Evolutionary conservation across 2,329 filamentous ascomycete genomes (phyloP).

Genomic region (Aspergillus flavus): DNA sequence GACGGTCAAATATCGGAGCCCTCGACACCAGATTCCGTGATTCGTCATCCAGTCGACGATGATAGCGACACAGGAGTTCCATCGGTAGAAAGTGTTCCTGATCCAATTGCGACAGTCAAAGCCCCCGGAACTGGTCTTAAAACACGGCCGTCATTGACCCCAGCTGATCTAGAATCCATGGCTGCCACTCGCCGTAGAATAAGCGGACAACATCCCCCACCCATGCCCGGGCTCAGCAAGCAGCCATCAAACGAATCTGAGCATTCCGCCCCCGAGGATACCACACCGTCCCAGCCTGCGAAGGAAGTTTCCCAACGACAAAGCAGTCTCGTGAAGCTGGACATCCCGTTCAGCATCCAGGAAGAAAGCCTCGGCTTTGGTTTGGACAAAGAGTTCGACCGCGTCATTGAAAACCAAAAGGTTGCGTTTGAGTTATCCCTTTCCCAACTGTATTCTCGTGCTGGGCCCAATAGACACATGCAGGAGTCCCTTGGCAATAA

Average conservation of each 20-base stretch:
- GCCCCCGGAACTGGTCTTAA: slow-evolving; percentile 84
- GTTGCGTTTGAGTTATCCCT: slow-evolving; percentile 63
- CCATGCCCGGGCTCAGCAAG: slow-evolving; percentile 32
- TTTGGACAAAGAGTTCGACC: slow-evolving; percentile 88
- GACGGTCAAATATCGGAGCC: slow-evolving; percentile 62
- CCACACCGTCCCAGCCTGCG: slow-evolving; percentile 29
- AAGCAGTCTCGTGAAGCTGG: slow-evolving; percentile 77
- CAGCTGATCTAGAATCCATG: slow-evolving; percentile 81
- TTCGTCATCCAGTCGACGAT: slow-evolving; percentile 69
- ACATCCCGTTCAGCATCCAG: slow-evolving; percentile 72
- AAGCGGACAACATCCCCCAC: slow-evolving; percentile 67
- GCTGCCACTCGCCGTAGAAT: slow-evolving; percentile 82
- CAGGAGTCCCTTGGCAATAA: slow-evolving; percentile 14
- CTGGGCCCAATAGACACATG: slow-evolving; percentile 12
- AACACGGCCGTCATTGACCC: slow-evolving; percentile 84
- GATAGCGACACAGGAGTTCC: slow-evolving; percentile 40
- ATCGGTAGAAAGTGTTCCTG: slow-evolving; percentile 67
- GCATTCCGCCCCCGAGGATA: slow-evolving; percentile 18
- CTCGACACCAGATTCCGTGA: slow-evolving; percentile 85
- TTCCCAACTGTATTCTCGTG: slow-evolving; percentile 35
- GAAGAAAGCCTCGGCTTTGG: slow-evolving; percentile 76
- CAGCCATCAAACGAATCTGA: slow-evolving; percentile 24
- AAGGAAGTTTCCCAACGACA: slow-evolving; percentile 54
- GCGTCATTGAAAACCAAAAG: slow-evolving; percentile 96
- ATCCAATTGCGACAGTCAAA: slow-evolving; percentile 84